These are phyloP conservation scores for Termitomyces sp. DNA, from an alignment of 768 basidiomycete species.

Conservation along the genomic window DNA sequence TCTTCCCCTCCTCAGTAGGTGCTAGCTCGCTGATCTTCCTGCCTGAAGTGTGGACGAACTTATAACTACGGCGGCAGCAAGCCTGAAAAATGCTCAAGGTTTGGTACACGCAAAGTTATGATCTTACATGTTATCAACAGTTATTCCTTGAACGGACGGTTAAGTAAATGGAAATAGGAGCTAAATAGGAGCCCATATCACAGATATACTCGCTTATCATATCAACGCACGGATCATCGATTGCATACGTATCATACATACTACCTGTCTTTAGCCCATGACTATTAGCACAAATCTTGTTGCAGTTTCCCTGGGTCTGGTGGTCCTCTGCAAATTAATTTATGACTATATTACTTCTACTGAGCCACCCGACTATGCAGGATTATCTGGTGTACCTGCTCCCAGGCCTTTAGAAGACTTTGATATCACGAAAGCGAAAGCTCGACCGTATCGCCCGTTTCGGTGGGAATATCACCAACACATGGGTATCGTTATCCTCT, in stretches of 20 bases:
- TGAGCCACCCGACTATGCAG: conserved; percentile 34
- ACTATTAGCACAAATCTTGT: no score
- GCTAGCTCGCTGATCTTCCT: conserved; percentile 5
- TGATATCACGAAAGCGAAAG: conserved; percentile 35
- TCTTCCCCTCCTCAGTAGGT: background rate
- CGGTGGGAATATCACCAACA: conserved; percentile 55
- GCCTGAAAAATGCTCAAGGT: conserved; percentile 42
- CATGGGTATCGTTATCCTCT: conserved; percentile 36
- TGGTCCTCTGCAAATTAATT: background rate
- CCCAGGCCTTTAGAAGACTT: conserved; percentile 40
- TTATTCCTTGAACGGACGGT: no score
- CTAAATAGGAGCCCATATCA: no score
- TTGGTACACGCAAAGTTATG: conserved; percentile 53
- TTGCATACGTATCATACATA: no score
- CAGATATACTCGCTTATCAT: no score
- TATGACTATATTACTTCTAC: background rate
- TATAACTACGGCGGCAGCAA: conserved; percentile 63
- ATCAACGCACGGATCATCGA: no score
- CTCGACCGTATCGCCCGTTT: conserved; percentile 53
- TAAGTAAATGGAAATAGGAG: no score
- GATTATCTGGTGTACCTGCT: conserved; percentile 39
- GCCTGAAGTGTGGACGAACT: conserved; percentile 72
- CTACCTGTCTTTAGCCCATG: no score
- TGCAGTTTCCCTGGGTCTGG: background rate
- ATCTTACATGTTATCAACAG: conserved; percentile 4